These are phyloP conservation scores for Sporothrix schenckii DNA, from an alignment of 2,329 filamentous ascomycete genomes.

Conservation along the genomic window DNA sequence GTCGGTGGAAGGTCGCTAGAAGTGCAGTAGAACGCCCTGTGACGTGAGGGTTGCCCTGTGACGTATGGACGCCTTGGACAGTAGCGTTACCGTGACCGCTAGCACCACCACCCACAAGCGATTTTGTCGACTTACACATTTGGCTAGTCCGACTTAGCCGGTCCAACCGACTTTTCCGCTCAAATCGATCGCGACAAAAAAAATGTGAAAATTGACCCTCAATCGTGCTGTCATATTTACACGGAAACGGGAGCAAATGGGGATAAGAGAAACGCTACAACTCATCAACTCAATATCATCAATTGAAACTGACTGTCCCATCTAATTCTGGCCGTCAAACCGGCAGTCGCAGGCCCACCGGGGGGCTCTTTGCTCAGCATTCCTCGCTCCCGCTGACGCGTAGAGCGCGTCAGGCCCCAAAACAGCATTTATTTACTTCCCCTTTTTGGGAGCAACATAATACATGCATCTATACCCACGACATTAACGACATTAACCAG, in stretches of 20 bases:
- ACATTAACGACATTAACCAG: too few species aligned
- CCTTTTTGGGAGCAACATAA: not conserved
- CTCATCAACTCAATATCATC: too few species aligned
- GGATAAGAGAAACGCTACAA: too few species aligned
- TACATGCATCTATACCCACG: too few species aligned
- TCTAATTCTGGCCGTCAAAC: too few species aligned
- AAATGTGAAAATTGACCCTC: not conserved
- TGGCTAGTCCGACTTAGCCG: not conserved
- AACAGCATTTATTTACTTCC: conserved; percentile 1
- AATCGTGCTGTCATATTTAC: not conserved
- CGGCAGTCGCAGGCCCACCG: too few species aligned
- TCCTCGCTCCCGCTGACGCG: not conserved
- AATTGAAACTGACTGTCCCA: too few species aligned
- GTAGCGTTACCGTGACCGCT: not conserved
- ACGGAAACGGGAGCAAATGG: too few species aligned
- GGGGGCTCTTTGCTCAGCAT: too few species aligned
- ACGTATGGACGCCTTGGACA: not conserved
- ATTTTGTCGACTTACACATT: conserved; percentile 3
- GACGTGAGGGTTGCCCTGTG: not conserved
- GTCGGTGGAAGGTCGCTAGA: not conserved
- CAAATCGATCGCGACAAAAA: not conserved
- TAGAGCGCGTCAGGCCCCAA: conserved; percentile 1
- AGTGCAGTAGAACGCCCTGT: not conserved
- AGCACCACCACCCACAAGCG: not conserved
- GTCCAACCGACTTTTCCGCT: not conserved